Evolutionary conservation across 306 rosid genomes (phyloP).

Genomic region (Castanopsis chinensis): DNA sequence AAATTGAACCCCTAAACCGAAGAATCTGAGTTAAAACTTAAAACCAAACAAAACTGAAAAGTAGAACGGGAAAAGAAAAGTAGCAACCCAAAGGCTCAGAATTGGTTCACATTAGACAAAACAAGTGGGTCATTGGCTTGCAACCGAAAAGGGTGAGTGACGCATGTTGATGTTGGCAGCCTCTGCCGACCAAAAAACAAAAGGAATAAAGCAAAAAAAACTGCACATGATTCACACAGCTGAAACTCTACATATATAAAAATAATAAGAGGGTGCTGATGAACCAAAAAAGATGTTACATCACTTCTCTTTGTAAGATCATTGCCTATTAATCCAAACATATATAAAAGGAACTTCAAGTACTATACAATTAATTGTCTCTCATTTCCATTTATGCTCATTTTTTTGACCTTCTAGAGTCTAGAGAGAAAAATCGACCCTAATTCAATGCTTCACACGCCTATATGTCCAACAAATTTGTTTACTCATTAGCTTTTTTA

Average conservation of each 20-base stretch:
- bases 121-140: conserved; percentile 63
- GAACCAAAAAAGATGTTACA: conserved; percentile 47
- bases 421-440: not conserved
- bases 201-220: conserved; percentile 53
- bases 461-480: too few species aligned
- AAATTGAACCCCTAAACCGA: not conserved
- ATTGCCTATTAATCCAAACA: conserved; percentile 1
- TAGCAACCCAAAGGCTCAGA: not conserved
- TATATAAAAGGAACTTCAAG: not conserved
- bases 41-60: not conserved
- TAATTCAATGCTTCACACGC: too few species aligned
- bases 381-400: not conserved
- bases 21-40: not conserved
- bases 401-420: too few species aligned
- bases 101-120: conserved; percentile 44
- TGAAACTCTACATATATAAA: not conserved
- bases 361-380: not conserved
- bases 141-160: conserved; percentile 26
- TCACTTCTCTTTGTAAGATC: conserved; percentile 46
- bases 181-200: conserved; percentile 40
- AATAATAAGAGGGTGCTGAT: conserved; percentile 3
- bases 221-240: conserved; percentile 33
- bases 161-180: conserved; percentile 34
- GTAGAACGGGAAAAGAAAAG: not conserved
- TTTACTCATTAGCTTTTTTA: too few species aligned